Base-by-base conservation (phyloP, 768 basidiomycete genomes). In the Boletus huronensis region DNA sequence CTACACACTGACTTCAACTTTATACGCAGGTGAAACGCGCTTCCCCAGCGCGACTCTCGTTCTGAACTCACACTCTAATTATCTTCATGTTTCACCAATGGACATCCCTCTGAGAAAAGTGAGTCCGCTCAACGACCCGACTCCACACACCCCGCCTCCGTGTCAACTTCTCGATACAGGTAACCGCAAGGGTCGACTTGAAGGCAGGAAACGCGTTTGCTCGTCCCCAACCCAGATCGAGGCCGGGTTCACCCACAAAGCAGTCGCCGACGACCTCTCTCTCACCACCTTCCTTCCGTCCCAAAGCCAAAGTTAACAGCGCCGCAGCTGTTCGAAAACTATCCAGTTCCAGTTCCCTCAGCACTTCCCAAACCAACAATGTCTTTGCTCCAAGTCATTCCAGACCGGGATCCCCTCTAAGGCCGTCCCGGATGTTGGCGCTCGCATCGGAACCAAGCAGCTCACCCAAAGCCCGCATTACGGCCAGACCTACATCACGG, bases 281-380 rank as follows among this genome's bases (percentile, higher is more conserved):
- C 23, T 63, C 74, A 0, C 68, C 69, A 1, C 57, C 67, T 11
- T 58, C 61, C 40, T 60, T 72, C 38, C 68, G 80, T 52, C 81
- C 83, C 14, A 86, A 75, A 64, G 84, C 82, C 54, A 88, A 84
- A 69, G 75, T 88, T 36, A 86, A 82, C 61, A 78, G 73, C 55
- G 81, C 75, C 59, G 81, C 81, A 34, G 76, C 77, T 3, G 50
- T 66, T 43, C 65, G 71, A 35, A 71, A 67, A 41, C 43, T 58
- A 1, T 57, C 65, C 43, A 63, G 66, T 31, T 57, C 66, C 44
- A 62, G 55, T 32, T 57, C 70, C 10, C 57, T 65, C 10, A 47
- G 9, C 19, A n/a, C 53, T 11, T 42, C 55, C 21, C 59, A 41
- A 9, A 50, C 59, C 44, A 61, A 63, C 53, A 23, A 64, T 67